Evolutionary conservation across 306 rosid genomes (phyloP), one percentile per base, ranked within the genome.

Genomic region (Lablab purpureus): DNA sequence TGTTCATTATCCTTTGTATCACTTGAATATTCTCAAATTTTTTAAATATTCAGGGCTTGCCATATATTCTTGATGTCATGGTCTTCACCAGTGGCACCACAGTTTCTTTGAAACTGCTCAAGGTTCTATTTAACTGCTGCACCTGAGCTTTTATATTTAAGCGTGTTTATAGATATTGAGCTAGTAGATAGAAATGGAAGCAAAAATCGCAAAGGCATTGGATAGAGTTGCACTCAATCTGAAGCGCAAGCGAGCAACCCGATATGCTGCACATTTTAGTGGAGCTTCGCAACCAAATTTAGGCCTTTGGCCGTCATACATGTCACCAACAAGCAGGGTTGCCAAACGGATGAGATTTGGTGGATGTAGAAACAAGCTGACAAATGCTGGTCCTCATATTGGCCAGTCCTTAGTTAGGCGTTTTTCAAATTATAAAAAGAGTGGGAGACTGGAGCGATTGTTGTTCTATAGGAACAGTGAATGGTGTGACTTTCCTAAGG

Each of bases 401-500:
- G 73, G 81, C 22, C 78, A 13, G 63, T 79, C 93, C 25, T 85
- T 91, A 55, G 82, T 76, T 54, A 71, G 82, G 54, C 82, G 78
- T 47, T 95, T 92, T 81, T 78, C 78, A 56, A 95, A 90, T 69
- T 95, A 84, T 84, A 81, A 79, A 71, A 91, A 68, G 84, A 95
- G 89, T 37, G 91, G 94, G 65, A 79, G 81, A 70, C 99, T 97
- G 3, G 85, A 91, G 14, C 92, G 92, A 10, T 80, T 95, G 80
- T 85, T 95, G 98, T 85, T 87, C 82, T 82, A 91, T 75, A 82
- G 87, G 71, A 85, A 86, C 76, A 94, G 90, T 6, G 91, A 76
- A 50, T 95, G 99, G 99, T 74, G 37, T 60, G 85, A 95, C 83
- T 91, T 90, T 58, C 93, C 96, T 14, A 78, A 49, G 74, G 86